Conservation (phyloP, 805 yeast genomes). For the Candida lessepsii region DNA sequence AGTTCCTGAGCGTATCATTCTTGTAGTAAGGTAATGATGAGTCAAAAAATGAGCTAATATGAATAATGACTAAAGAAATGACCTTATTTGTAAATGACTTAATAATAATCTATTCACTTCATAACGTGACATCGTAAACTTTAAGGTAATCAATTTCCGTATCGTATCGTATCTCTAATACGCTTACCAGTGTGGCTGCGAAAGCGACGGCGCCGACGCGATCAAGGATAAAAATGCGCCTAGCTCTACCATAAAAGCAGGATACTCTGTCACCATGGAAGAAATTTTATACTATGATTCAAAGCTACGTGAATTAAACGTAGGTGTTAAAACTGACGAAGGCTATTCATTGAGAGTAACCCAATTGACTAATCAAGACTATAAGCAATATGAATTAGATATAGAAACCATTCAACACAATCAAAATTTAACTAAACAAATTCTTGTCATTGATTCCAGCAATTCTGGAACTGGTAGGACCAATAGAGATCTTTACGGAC, state of each 20-base stretch:
- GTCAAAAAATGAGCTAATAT: too few relatives aligned
- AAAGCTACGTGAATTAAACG: slow-evolving; percentile 1
- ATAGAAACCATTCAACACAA: neutral
- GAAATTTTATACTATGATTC: slow-evolving; percentile 3
- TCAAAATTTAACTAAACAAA: neutral
- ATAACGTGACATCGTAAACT: too few relatives aligned
- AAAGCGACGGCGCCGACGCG: neutral
- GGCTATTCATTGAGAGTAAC: slow-evolving; percentile 2
- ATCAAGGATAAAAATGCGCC: neutral
- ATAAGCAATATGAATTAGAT: slow-evolving; percentile 3
- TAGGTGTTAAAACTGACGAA: slow-evolving; percentile 9
- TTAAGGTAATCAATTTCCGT: too few relatives aligned
- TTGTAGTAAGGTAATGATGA: too few relatives aligned
- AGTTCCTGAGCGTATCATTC: too few relatives aligned
- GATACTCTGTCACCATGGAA: slow-evolving; percentile 3
- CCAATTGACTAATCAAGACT: neutral
- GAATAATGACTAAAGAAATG: too few relatives aligned
- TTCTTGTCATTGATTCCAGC: slow-evolving; percentile 46
- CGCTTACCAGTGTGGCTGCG: neutral
- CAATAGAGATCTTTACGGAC: slow-evolving; percentile 34
- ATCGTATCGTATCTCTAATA: too few relatives aligned
- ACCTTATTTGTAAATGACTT: too few relatives aligned
- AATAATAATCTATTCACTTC: too few relatives aligned
- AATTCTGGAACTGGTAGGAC: slow-evolving; percentile 47
- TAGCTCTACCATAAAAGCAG: neutral